Conservation (phyloP, 1,284 basidiomycete species). For the Austroboletus niveus region DNA sequence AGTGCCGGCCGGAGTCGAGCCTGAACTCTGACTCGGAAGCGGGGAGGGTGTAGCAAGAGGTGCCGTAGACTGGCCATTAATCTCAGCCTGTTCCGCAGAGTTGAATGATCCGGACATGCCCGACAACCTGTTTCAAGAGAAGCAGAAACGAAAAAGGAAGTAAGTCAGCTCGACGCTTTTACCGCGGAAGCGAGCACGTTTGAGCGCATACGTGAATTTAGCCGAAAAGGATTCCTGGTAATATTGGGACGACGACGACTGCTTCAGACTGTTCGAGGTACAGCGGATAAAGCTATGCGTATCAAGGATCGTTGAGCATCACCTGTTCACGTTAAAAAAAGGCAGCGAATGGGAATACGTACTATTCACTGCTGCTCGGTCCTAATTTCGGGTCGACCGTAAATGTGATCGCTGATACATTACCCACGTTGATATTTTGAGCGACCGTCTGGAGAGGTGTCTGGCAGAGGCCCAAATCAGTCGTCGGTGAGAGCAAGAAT, state of each 20-base stretch:
- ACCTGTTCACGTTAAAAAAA: not conserved
- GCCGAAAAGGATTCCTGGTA: constrained; percentile 78
- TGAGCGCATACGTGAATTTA: constrained; percentile 58
- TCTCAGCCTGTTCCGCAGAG: constrained; percentile 48
- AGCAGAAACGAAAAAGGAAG: not conserved
- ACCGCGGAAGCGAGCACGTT: not conserved
- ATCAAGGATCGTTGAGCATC: not conserved
- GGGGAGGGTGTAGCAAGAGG: constrained; percentile 40
- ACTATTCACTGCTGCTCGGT: constrained; percentile 60
- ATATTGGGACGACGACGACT: constrained; percentile 51
- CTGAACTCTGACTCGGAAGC: not conserved
- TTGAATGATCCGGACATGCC: constrained; percentile 68
- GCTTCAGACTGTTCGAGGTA: constrained; percentile 55
- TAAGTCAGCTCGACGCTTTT: not conserved
- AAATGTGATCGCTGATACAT: constrained; percentile 50
- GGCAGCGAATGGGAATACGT: constrained; percentile 25
- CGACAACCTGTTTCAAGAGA: constrained; percentile 43
- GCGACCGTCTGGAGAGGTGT: constrained; percentile 66
- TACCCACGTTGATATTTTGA: constrained; percentile 59
- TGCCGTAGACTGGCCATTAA: constrained; percentile 57
- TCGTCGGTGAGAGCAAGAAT: not conserved
- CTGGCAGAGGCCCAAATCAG: constrained; percentile 34
- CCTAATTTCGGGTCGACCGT: constrained; percentile 63
- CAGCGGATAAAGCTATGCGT: constrained; percentile 64
- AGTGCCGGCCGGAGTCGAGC: not conserved